Evolutionary conservation across 1,139 yeast genomes (phyloP).

Genomic region (Saccharomyces pastorianus): DNA sequence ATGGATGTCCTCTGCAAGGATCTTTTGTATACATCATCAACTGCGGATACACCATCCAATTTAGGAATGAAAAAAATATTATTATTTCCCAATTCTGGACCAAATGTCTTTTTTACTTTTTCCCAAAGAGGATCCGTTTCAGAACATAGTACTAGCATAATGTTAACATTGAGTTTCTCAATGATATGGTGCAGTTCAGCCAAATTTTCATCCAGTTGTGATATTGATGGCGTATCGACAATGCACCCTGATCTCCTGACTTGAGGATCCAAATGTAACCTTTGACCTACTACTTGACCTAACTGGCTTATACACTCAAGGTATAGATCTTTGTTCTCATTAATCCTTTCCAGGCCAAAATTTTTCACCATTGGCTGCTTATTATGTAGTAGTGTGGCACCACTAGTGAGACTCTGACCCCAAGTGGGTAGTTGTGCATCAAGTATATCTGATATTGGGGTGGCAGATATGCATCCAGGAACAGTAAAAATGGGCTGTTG

Average conservation of each 20-base stretch:
- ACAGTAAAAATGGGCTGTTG: constrained; percentile 66
- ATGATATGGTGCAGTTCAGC: constrained; percentile 29
- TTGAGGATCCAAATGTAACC: constrained; percentile 49
- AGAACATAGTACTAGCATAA: constrained; percentile 52
- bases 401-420: constrained; percentile 84
- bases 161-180: constrained; percentile 38
- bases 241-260: constrained; percentile 57
- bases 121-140: constrained; percentile 40
- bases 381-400: constrained; percentile 73
- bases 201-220: constrained; percentile 40
- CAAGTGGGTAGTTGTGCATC: constrained; percentile 72
- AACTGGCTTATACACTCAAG: constrained; percentile 48
- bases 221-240: constrained; percentile 72
- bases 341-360: constrained; percentile 60
- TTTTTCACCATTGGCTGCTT: constrained; percentile 80
- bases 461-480: constrained; percentile 83
- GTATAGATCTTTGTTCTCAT: constrained; percentile 56
- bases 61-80: constrained; percentile 22
- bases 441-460: constrained; percentile 70
- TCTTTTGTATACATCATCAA: constrained; percentile 62
- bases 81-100: constrained; percentile 11
- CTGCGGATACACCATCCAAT: constrained; percentile 44
- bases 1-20: constrained; percentile 68
- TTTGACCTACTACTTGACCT: constrained; percentile 48
- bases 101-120: constrained; percentile 26